Evolutionary conservation across 495 filamentous ascomycete species (phyloP).

Genomic region (Penicillium chermesinum): DNA sequence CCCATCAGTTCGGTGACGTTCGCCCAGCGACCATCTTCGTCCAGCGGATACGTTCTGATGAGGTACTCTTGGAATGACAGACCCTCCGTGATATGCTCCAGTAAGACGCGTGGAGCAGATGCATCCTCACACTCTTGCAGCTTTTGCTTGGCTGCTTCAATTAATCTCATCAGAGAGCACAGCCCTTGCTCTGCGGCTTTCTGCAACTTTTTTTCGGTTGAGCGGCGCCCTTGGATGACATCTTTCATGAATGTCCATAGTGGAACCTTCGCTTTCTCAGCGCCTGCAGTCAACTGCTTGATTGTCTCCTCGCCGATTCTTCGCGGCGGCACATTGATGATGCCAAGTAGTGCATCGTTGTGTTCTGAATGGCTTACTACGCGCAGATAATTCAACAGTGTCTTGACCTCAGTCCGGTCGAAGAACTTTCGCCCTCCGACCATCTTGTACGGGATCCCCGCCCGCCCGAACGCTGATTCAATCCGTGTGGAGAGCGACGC

Average conservation of each 20-base stretch:
- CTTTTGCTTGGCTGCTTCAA: conserved; percentile 56
- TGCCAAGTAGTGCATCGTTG: conserved; percentile 78
- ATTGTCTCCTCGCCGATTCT: conserved; percentile 80
- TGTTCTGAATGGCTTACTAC: conserved; percentile 81
- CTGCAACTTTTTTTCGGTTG: conserved; percentile 60
- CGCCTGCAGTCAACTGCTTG: conserved; percentile 68
- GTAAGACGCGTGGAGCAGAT: conserved; percentile 60
- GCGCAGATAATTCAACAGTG: conserved; percentile 81
- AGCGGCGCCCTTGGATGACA: conserved; percentile 64
- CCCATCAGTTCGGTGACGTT: conserved; percentile 85
- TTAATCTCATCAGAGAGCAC: conserved; percentile 55
- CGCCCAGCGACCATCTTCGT: conserved; percentile 80
- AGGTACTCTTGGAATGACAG: conserved; percentile 71
- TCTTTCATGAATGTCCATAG: conserved; percentile 71
- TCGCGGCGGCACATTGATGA: conserved; percentile 80
- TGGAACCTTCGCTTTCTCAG: conserved; percentile 55
- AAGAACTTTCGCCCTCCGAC: conserved; percentile 90
- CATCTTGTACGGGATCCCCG: conserved; percentile 90
- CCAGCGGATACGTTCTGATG: conserved; percentile 60
- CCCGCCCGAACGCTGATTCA: conserved; percentile 77
- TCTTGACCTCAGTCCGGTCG: conserved; percentile 86
- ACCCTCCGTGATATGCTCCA: conserved; percentile 68
- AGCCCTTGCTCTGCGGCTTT: conserved; percentile 63
- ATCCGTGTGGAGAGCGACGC: conserved; percentile 78
- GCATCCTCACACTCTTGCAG: conserved; percentile 45